These are phyloP conservation scores for Cercospora janseana DNA, from an alignment of 2,329 filamentous ascomycete genomes.

Conservation along the genomic window DNA sequence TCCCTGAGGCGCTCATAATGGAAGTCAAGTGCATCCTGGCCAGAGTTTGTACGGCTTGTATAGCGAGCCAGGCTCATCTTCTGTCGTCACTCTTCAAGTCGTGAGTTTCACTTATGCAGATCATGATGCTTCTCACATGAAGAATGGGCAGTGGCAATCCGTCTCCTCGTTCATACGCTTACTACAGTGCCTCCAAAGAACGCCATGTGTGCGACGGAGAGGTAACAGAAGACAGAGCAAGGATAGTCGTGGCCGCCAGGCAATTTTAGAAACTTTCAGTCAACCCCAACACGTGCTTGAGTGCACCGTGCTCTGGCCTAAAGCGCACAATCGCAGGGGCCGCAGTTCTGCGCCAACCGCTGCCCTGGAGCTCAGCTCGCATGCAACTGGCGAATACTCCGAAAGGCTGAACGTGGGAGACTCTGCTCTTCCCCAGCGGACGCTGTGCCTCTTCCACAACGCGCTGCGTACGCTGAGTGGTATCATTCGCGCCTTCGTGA, in stretches of 20 bases:
- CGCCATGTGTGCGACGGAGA: background rate
- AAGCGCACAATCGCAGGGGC: too few relatives aligned
- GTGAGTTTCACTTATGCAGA: too few relatives aligned
- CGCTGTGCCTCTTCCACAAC: too few relatives aligned
- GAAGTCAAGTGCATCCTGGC: slow-evolving; percentile 23
- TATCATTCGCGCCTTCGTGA: too few relatives aligned
- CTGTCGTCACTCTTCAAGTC: background rate
- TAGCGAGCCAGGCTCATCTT: slow-evolving; percentile 28
- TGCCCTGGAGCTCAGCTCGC: slow-evolving; percentile 2
- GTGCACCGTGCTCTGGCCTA: too few relatives aligned
- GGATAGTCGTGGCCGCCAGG: slow-evolving; percentile 2
- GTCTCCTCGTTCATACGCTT: background rate
- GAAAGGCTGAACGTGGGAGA: slow-evolving; percentile 3
- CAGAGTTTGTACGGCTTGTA: slow-evolving; percentile 22
- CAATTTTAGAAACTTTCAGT: too few relatives aligned
- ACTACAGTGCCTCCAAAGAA: background rate
- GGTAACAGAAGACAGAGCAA: background rate
- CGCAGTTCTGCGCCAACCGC: slow-evolving; percentile 3
- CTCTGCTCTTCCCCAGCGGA: too few relatives aligned
- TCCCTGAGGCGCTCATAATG: slow-evolving; percentile 28
- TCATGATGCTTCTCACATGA: too few relatives aligned
- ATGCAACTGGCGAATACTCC: background rate
- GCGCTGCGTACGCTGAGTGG: too few relatives aligned
- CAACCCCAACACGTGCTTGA: too few relatives aligned
- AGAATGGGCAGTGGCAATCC: too few relatives aligned